phyloP scores from a whole-genome alignment of 169 alveolate species.

The Theileria equi region DNA sequence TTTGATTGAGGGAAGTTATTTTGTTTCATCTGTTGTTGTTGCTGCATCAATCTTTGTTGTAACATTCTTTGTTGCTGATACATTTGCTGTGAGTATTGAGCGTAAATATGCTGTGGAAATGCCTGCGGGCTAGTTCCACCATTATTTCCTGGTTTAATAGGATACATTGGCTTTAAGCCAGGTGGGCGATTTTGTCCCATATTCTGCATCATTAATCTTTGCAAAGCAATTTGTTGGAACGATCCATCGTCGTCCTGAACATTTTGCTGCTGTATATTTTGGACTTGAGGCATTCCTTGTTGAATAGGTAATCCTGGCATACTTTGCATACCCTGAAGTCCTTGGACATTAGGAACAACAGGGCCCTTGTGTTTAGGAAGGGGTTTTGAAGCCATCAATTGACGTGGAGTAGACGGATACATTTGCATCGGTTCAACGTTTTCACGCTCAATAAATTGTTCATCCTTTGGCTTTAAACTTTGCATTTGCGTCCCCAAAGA shows the following conservation, averaged over 20 bases:
- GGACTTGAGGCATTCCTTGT: not conserved
- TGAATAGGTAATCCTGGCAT: constrained; percentile 4
- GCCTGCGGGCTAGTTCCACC: constrained; percentile 60
- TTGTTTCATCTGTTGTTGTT: constrained; percentile 31
- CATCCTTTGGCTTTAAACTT: constrained; percentile 19
- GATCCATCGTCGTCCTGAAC: constrained; percentile 1
- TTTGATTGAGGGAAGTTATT: constrained; percentile 31
- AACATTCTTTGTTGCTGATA: constrained; percentile 14
- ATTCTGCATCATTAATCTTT: constrained; percentile 41
- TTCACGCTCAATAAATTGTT: not conserved
- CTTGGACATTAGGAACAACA: constrained; percentile 3
- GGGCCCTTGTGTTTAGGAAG: constrained; percentile 10
- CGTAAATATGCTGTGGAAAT: constrained; percentile 46
- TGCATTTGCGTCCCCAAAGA: constrained; percentile 1
- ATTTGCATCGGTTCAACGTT: not conserved
- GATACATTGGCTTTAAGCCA: constrained; percentile 45
- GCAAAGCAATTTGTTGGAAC: constrained; percentile 29
- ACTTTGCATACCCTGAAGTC: not conserved
- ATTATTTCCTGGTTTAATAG: constrained; percentile 31
- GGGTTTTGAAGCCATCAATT: constrained; percentile 9
- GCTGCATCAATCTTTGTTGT: constrained; percentile 40
- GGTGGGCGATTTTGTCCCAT: constrained; percentile 20
- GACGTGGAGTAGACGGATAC: constrained; percentile 31
- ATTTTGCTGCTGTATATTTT: not conserved
- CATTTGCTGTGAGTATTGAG: constrained; percentile 14